Evolutionary conservation across 2,329 filamentous ascomycete species (phyloP).

Genomic region (Didymella pinodella): DNA sequence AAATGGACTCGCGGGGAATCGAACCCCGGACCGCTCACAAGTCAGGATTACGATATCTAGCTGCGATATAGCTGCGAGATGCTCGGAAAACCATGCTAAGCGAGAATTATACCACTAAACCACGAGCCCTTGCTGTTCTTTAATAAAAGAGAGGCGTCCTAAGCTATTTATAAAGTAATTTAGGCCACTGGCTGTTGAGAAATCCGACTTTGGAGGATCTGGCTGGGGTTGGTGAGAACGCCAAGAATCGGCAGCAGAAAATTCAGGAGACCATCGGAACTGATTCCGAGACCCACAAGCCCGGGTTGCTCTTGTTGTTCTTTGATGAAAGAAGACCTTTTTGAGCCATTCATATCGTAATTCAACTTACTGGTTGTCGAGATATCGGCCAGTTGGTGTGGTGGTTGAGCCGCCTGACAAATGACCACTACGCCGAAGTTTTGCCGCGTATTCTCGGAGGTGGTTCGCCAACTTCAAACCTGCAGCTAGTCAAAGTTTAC

Average conservation of each 20-base stretch:
- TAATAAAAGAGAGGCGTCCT: neutral
- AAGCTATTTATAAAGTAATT: neutral
- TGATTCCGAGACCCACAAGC: neutral
- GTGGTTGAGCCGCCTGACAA: too few relatives aligned
- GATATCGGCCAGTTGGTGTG: too few relatives aligned
- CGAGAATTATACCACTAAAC: slow-evolving; percentile 16
- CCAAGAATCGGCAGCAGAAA: too few relatives aligned
- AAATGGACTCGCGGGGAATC: slow-evolving; percentile 14
- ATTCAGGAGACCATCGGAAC: neutral
- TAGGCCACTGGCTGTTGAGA: neutral
- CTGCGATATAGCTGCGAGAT: neutral
- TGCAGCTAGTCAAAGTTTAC: neutral
- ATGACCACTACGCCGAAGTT: too few relatives aligned
- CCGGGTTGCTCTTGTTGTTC: neutral
- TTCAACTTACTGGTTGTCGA: too few relatives aligned
- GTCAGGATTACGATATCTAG: neutral
- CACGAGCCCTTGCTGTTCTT: slow-evolving; percentile 7
- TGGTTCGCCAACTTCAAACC: too few relatives aligned
- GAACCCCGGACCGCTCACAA: slow-evolving; percentile 25
- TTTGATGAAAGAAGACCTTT: neutral
- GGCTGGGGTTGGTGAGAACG: neutral
- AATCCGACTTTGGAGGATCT: neutral
- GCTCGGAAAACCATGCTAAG: neutral
- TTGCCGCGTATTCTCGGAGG: too few relatives aligned
- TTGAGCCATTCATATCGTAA: too few relatives aligned